Percentiles rank a stretch among this genome's conserved stretches.
phyloP scores from a whole-genome alignment of 2,329 filamentous ascomycete species.

The Aspergillus sp. region DNA sequence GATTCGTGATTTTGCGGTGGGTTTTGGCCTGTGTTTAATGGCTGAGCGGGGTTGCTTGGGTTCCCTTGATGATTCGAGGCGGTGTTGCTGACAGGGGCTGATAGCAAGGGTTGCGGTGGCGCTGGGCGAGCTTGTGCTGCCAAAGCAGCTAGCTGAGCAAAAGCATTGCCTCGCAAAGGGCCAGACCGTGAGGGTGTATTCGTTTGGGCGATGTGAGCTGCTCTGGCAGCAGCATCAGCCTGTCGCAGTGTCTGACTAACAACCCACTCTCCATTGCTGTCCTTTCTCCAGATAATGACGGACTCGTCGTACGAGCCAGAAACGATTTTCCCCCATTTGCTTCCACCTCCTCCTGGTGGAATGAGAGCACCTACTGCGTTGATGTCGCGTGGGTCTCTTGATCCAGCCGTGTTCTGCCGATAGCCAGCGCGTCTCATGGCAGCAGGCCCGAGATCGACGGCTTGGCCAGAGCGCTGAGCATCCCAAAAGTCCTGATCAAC shows the following conservation, averaged over 20 bases:
- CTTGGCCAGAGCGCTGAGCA: constrained; percentile 54
- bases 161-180: constrained; percentile 18
- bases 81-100: neutral
- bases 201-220: constrained; percentile 26
- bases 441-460: constrained; percentile 42
- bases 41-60: constrained; percentile 4
- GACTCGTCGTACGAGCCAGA: constrained; percentile 96
- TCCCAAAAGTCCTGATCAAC: constrained; percentile 75
- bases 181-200: constrained; percentile 4
- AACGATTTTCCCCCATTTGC: constrained; percentile 89
- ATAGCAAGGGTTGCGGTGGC: neutral
- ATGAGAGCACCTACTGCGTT: constrained; percentile 79
- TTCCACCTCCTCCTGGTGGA: constrained; percentile 87
- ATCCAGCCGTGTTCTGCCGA: constrained; percentile 68
- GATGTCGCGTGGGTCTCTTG: constrained; percentile 74
- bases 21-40: constrained; percentile 29
- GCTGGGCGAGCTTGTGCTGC: constrained; percentile 5
- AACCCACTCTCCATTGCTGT: constrained; percentile 83
- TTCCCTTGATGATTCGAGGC: constrained; percentile 2
- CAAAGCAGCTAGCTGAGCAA: constrained; percentile 20
- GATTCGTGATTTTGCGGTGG: constrained; percentile 16
- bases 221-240: constrained; percentile 51
- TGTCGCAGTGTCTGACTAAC: constrained; percentile 75
- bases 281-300: constrained; percentile 91
- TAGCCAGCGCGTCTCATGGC: constrained; percentile 58